These are phyloP conservation scores for Achlya hypogyna DNA, from an alignment of 352 stramenopile genomes.

Conservation along the genomic window DNA sequence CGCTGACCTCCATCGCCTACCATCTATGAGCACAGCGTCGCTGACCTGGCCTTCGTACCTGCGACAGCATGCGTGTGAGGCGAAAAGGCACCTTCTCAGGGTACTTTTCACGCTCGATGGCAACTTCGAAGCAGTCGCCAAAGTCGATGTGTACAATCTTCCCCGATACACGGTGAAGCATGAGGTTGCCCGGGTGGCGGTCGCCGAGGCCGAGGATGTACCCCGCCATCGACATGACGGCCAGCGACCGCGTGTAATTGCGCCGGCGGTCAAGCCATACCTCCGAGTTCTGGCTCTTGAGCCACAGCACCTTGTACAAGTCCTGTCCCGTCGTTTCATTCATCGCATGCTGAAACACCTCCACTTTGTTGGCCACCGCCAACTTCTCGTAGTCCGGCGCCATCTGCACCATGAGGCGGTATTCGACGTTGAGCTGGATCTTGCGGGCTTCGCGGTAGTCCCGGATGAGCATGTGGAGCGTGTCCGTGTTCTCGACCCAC, in stretches of 20 bases:
- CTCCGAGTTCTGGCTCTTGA: slow-evolving; percentile 98
- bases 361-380: slow-evolving; percentile 98
- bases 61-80: slow-evolving; percentile 97
- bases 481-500: slow-evolving; percentile 99
- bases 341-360: slow-evolving; percentile 95
- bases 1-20: slow-evolving; percentile 99
- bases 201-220: slow-evolving; percentile 99
- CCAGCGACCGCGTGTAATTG: slow-evolving; percentile 97
- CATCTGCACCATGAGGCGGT: slow-evolving; percentile 95
- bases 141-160: slow-evolving; percentile 99
- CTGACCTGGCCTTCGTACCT: slow-evolving; percentile 21
- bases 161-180: slow-evolving; percentile 98
- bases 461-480: slow-evolving; percentile 98
- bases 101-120: slow-evolving; percentile 99
- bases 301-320: slow-evolving; percentile 98
- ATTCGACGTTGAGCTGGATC: slow-evolving; percentile 94
- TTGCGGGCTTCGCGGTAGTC: slow-evolving; percentile 91
- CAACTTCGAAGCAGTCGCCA: slow-evolving; percentile 98
- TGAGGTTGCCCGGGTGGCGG: slow-evolving; percentile 99
- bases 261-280: slow-evolving; percentile 98
- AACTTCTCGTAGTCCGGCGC: slow-evolving; percentile 97
- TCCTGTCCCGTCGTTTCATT: slow-evolving; percentile 94
- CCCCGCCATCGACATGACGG: slow-evolving; percentile 99
- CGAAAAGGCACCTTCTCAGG: slow-evolving; percentile 99
- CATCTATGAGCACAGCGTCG: slow-evolving; percentile 18